Base-by-base conservation (phyloP, 192 early-diverging fungal genomes). In the Phlyctochytrium arcticum region DNA sequence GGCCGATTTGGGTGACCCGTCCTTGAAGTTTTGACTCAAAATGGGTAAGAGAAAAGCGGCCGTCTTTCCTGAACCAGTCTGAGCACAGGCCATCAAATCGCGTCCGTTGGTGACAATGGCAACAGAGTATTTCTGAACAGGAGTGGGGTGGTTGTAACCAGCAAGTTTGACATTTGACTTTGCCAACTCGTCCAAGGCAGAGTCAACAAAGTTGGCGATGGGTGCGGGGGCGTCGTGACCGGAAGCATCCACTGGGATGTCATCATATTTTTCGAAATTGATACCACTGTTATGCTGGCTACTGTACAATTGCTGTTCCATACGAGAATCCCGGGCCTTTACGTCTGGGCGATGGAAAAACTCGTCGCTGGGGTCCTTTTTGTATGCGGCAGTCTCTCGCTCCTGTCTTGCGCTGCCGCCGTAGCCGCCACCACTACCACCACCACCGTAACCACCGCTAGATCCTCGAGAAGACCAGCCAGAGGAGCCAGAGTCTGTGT, bases 181-280 rank as follows among this genome's bases (percentile, higher is more conserved):
- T 44, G 92, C 82, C 64, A 94, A 87, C 19, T 83, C 79, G 79
- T 95, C 93, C 65, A 98, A 73, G 23, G 71, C 65, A 8, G 85
- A 82, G 15, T 86, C 80, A 4, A 76, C 73, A 64, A 92, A 92
- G 76, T 80, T 71, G n/a, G 56, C 26, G 33, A 91, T 71, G 19
- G 85, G 75, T 9, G 68, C 61, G 19, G 83, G 74, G 4, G 57
- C 61, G 10, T 79, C 70, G 27, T 75, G 71, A 2, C 84, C 87
- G 30, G 81, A 82, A 19, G 90, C 92, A 65, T 97, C 93, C 48
- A 95, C 95, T 12, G 96, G 96, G 36, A 98, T 98, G 76, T 98
- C 92, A 62, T 97, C 94, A 76, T 98, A 98, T 76, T 94, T 95
- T 65, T 94, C 92, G 86, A 98, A 98, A 85, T 98, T 97, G 74